Percentiles rank a stretch among this genome's conserved stretches.
Evolutionary conservation across 371 early-diverging fungal genomes (phyloP).

Genomic region (Apophysomyces variabilis): DNA sequence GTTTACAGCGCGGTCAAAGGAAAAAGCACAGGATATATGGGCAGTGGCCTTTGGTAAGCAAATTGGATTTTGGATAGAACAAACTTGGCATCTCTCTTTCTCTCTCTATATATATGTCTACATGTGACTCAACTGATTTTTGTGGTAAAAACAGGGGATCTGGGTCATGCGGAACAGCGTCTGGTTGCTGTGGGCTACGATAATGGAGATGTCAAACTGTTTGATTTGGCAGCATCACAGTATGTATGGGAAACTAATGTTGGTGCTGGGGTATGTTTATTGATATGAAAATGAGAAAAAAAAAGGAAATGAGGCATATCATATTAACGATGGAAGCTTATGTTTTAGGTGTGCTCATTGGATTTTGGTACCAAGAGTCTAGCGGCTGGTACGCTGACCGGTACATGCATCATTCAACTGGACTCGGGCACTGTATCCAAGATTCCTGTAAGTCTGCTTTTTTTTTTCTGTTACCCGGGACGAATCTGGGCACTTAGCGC

Average conservation of each 20-base stretch:
- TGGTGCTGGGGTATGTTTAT: slow-evolving; percentile 65
- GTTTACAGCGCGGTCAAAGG: slow-evolving; percentile 59
- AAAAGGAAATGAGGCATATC: slow-evolving; percentile 5
- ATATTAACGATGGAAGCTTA: neutral
- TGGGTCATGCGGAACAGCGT: slow-evolving; percentile 17
- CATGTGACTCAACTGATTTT: neutral
- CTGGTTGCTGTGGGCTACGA: slow-evolving; percentile 77
- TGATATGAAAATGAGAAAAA: slow-evolving; percentile 13
- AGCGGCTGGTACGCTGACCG: slow-evolving; percentile 57
- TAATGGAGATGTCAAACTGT: slow-evolving; percentile 78
- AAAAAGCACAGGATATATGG: slow-evolving; percentile 73
- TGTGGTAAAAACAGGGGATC: neutral
- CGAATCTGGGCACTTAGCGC: neutral
- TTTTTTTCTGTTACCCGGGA: too few species aligned
- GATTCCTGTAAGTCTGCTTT: slow-evolving; percentile 30
- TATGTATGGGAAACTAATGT: slow-evolving; percentile 77
- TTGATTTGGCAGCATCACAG: slow-evolving; percentile 67
- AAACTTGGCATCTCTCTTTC: too few species aligned
- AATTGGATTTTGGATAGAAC: neutral
- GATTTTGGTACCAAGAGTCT: slow-evolving; percentile 60
- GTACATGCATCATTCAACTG: slow-evolving; percentile 44
- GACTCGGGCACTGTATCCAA: slow-evolving; percentile 14
- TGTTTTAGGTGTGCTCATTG: slow-evolving; percentile 56
- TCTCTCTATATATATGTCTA: neutral
- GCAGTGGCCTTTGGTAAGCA: slow-evolving; percentile 74